Base-by-base conservation (phyloP, 139 green algal genomes). In the Asterochloris sp. region DNA sequence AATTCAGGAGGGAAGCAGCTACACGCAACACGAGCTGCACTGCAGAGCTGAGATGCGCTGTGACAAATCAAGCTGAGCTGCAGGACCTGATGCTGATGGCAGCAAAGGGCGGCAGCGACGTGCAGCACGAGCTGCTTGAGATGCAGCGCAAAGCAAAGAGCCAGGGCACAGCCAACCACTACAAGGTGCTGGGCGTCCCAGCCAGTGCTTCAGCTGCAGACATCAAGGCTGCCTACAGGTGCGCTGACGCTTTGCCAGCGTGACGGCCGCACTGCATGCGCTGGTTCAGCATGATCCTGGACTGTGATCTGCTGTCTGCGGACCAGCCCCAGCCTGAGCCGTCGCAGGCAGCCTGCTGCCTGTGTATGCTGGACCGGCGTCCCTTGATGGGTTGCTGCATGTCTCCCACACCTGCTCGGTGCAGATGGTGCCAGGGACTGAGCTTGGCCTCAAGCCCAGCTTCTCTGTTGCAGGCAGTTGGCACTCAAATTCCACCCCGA, bases 401-500 rank as follows among this genome's bases (percentile, higher is more conserved):
- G 78, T 13, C n/a, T 17, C 64, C 26, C n/a, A 21, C 63, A 67
- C n/a, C 54, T 68, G n/a, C 29, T 19, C 19, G 61, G 21, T 67
- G 38, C 14, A 64, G 14, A 83, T 74, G 60, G 47, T 69, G 24
- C 12, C 10, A 6, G 28, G n/a, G 12, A 14, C 47, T 69, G 19
- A n/a, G 16, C 29, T 0, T 12, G 29, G 24, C 12, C 24, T 73
- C 12, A 24, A 54, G 21, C 21, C 17, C 11, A 69, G 47, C 26
- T 16, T 26, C 10, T 74, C 19, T 27, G 47, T 21, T 80, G 73
- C 83, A 87, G 84, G 62, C 84, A 85, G 60, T 78, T 92, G 11
- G 87, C 89, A 62, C 80, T 94, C 27, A 86, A 86, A 69, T 87
- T 88, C 69, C 90, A 94, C 69, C 90, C 90, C 28, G 90, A 92